Base-by-base conservation (phyloP, 2,329 filamentous ascomycete species). In the Phyllosticta citriasiana region DNA sequence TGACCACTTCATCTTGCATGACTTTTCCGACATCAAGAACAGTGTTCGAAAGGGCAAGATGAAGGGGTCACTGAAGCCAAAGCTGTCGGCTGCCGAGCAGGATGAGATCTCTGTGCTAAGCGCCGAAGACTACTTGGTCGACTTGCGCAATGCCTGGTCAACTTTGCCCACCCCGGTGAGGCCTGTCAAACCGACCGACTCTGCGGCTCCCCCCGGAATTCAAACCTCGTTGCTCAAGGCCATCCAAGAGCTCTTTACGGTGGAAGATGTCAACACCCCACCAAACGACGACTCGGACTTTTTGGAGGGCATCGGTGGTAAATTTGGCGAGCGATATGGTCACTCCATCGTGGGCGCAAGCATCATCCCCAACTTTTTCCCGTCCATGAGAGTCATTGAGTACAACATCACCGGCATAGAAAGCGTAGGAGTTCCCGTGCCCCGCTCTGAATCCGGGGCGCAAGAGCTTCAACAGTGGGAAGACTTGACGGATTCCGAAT, bases 1-100 rank as follows among this genome's bases (percentile, higher is more conserved):
- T 65, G 94, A 99, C 68, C 94, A 99, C 73, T 99, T 99, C 74
- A 83, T 97, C 70, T 77, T 99, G 16, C 90, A 96, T 68, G 93
- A 97, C 71, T 89, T 86, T 62, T 80, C 88, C 51, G 83, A 96
- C 0, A 80, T 97, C 59, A 81, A 88, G 63, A 80, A 91, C 55
- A 75, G 77, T 26, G 75, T 79, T 1, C 72, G 74, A 63, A 71
- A 74, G 40, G 78, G 78, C 4, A 68, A 65, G 19, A 77, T 79
- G 76, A 62, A 67, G 14, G 66, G 66, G 35, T 35, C 61, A 59
- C 5, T 61, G 59, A 61, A 57, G 51, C 55, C 56, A 27, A 55
- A 57, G 6, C 50, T 57, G 12, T 35, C 53, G 1, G 27, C 57
- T 3, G 55, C 30, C 24, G 12, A 57, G 8, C 26, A 51, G 24